These are phyloP conservation scores for Penicillium glabrum DNA, from an alignment of 2,329 filamentous ascomycete genomes.

Conservation along the genomic window DNA sequence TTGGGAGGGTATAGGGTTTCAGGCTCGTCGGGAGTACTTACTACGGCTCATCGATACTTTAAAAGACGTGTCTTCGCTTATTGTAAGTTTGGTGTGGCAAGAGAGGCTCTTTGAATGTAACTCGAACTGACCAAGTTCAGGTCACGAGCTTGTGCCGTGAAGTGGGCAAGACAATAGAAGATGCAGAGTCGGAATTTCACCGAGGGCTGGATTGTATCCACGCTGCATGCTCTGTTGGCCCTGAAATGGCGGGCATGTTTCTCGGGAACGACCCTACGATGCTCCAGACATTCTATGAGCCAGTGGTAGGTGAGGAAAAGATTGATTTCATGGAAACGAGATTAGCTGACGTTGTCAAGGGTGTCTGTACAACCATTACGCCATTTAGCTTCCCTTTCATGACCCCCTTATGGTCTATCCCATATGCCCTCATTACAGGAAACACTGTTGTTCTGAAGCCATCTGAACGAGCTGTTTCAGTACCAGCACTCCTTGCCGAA, in stretches of 20 bases:
- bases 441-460: conserved; percentile 64
- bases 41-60: conserved; percentile 20
- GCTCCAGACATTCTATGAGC: conserved; percentile 23
- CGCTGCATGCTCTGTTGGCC: conserved; percentile 25
- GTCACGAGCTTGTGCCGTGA: conserved; percentile 20
- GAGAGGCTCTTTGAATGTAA: neutral
- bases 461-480: conserved; percentile 62
- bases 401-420: conserved; percentile 65
- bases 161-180: conserved; percentile 26
- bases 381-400: conserved; percentile 60
- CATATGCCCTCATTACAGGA: conserved; percentile 61
- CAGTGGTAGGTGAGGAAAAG: conserved; percentile 12
- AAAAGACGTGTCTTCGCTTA: conserved; percentile 13
- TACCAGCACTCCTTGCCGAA: conserved; percentile 62
- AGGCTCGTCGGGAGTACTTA: conserved; percentile 18
- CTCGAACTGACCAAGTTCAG: neutral
- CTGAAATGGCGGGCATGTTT: conserved; percentile 28
- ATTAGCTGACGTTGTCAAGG: conserved; percentile 3
- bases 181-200: conserved; percentile 27
- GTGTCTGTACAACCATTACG: conserved; percentile 59
- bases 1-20: conserved; percentile 20
- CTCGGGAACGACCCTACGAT: conserved; percentile 20
- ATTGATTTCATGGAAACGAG: neutral
- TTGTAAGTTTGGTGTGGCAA: conserved; percentile 7
- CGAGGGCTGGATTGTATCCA: conserved; percentile 28